phyloP scores from a whole-genome alignment of 352 stramenopile genomes.

The Phytophthora parvispora region DNA sequence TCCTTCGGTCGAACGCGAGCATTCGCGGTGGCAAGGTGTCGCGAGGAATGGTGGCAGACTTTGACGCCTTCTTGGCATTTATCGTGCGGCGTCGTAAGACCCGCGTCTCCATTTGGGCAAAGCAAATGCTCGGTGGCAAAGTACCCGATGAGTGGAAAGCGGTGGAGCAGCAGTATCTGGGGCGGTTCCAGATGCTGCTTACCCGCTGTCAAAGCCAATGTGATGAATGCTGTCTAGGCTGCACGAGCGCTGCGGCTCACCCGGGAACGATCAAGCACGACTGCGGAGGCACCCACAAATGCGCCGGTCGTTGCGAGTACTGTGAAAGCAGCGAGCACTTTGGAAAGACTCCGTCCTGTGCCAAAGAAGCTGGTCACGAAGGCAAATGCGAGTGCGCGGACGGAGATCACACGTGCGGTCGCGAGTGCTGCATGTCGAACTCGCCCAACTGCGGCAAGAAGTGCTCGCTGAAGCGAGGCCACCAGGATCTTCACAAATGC shows the following conservation, averaged over 20 bases:
- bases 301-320: slow-evolving; percentile 57
- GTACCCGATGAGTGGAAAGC: slow-evolving; percentile 58
- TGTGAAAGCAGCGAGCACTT: slow-evolving; percentile 40
- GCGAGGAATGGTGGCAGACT: slow-evolving; percentile 39
- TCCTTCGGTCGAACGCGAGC: slow-evolving; percentile 17
- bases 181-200: slow-evolving; percentile 58
- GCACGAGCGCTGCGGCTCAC: slow-evolving; percentile 68
- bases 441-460: slow-evolving; percentile 65
- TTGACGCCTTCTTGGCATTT: slow-evolving; percentile 71
- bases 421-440: slow-evolving; percentile 44
- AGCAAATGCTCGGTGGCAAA: slow-evolving; percentile 45
- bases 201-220: slow-evolving; percentile 71
- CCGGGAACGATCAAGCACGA: slow-evolving; percentile 38
- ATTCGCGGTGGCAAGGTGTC: slow-evolving; percentile 26
- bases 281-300: slow-evolving; percentile 64
- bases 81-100: slow-evolving; percentile 65
- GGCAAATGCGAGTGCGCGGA: slow-evolving; percentile 70
- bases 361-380: slow-evolving; percentile 69
- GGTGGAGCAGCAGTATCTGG: slow-evolving; percentile 57
- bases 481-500: slow-evolving; percentile 61
- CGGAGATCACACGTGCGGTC: slow-evolving; percentile 74
- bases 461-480: slow-evolving; percentile 57
- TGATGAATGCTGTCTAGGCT: slow-evolving; percentile 61
- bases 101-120: slow-evolving; percentile 55
- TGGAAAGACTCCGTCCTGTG: slow-evolving; percentile 48